phyloP scores from a whole-genome alignment of 495 filamentous ascomycete species.

The Penicillium fimorum region DNA sequence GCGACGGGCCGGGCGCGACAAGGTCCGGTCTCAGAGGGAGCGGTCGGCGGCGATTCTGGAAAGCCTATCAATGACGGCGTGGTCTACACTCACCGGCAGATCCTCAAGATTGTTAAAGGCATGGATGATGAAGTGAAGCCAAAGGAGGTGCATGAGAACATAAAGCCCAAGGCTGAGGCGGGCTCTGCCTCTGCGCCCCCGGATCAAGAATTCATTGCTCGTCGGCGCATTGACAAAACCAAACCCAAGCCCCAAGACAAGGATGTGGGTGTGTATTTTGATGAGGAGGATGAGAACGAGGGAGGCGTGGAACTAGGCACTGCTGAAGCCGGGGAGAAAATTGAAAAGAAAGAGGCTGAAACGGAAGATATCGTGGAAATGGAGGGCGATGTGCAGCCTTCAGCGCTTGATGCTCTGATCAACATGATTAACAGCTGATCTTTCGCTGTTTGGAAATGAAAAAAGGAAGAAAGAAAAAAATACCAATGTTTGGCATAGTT shows the following conservation, averaged over 20 bases:
- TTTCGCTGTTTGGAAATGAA: not conserved
- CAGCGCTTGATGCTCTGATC: slow-evolving; percentile 23
- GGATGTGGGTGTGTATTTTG: not conserved
- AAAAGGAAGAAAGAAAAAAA: too few relatives aligned
- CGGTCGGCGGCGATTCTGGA: not conserved
- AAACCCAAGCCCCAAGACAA: not conserved
- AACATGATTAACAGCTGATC: not conserved
- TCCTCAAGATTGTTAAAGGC: not conserved
- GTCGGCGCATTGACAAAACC: not conserved
- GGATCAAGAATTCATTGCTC: not conserved
- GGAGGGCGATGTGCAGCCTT: slow-evolving; percentile 27
- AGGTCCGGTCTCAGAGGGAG: not conserved
- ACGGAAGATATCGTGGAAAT: slow-evolving; percentile 30
- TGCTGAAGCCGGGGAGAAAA: not conserved
- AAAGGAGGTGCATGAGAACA: not conserved
- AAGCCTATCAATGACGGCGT: not conserved
- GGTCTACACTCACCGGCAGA: slow-evolving; percentile 14
- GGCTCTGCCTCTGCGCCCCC: not conserved
- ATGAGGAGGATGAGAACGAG: not conserved
- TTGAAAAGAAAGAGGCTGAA: not conserved
- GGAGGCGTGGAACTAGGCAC: not conserved
- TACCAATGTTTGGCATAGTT: not conserved
- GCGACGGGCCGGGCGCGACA: slow-evolving; percentile 40
- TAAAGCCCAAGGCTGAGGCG: not conserved
- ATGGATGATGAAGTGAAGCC: not conserved